Percentiles rank a stretch among this genome's conserved stretches.
phyloP scores from a whole-genome alignment of 2,329 filamentous ascomycete species.

The Hypoxylon sp. region DNA sequence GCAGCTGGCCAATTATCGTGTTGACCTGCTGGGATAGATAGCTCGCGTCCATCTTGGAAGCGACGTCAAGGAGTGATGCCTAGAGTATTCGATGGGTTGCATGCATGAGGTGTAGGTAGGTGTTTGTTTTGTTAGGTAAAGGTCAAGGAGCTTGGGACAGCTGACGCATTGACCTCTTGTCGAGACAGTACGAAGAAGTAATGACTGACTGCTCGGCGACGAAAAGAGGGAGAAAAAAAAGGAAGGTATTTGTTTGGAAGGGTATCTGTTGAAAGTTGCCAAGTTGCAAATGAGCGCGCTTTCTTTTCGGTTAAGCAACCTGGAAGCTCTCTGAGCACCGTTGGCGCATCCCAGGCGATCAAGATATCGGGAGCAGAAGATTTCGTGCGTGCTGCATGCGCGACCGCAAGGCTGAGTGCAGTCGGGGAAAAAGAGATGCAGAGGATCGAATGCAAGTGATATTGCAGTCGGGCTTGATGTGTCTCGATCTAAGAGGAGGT shows the following conservation, averaged over 20 bases:
- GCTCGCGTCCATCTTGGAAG: conserved; percentile 78
- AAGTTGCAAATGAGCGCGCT: conserved; percentile 1
- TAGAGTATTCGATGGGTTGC: conserved; percentile 5
- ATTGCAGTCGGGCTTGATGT: conserved; percentile 25
- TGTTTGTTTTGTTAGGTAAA: conserved; percentile 1
- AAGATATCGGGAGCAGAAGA: conserved; percentile 16
- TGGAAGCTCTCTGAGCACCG: conserved; percentile 18
- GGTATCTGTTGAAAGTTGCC: not conserved
- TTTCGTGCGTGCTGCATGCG: conserved; percentile 32
- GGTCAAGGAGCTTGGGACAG: conserved; percentile 11
- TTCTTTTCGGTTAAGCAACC: conserved; percentile 19
- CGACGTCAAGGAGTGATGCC: conserved; percentile 21
- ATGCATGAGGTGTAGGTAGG: conserved; percentile 13
- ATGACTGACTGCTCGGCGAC: too few relatives aligned
- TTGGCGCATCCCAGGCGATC: conserved; percentile 35
- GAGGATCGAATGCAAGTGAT: conserved; percentile 32
- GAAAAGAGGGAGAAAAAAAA: too few relatives aligned
- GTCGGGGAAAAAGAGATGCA: conserved; percentile 14
- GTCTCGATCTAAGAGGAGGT: conserved; percentile 25
- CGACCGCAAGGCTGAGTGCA: conserved; percentile 4
- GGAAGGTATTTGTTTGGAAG: conserved; percentile 3
- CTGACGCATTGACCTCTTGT: conserved; percentile 17
- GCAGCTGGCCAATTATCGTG: conserved; percentile 89
- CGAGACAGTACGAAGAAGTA: too few relatives aligned
- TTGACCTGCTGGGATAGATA: conserved; percentile 96